Evolutionary conservation across 257 asterid species (phyloP).

Genomic region (Salvia rosmarinus): DNA sequence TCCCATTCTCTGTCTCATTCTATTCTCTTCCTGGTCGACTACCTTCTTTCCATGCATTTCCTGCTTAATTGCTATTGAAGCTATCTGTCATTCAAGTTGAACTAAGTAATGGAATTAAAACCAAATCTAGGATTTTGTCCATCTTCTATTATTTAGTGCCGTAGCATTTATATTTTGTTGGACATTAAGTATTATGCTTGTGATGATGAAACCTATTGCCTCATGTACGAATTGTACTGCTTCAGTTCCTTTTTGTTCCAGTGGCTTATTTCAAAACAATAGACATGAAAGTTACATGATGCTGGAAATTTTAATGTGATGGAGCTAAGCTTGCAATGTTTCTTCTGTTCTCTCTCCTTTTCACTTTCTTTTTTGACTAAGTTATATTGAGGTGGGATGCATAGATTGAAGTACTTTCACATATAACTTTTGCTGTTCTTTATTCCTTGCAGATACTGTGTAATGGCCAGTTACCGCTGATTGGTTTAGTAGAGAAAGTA

Average conservation of each 20-base stretch:
- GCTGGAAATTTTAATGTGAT: constrained; percentile 6
- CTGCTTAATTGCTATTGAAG: constrained; percentile 25
- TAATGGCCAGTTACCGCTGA: constrained; percentile 89
- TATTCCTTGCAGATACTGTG: constrained; percentile 73
- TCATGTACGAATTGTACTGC: not conserved
- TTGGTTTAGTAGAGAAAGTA: constrained; percentile 86
- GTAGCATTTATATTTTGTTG: constrained; percentile 4
- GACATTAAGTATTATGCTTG: constrained; percentile 25
- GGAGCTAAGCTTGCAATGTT: constrained; percentile 11
- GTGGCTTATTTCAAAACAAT: not conserved
- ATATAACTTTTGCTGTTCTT: constrained; percentile 21
- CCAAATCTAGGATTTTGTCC: constrained; percentile 27
- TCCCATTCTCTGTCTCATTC: constrained; percentile 26
- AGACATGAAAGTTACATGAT: not conserved
- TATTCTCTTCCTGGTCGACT: constrained; percentile 32
- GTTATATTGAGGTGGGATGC: not conserved
- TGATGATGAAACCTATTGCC: constrained; percentile 23
- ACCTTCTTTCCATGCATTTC: constrained; percentile 24
- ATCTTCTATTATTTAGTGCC: too few species aligned
- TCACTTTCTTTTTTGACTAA: not conserved
- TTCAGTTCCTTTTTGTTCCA: constrained; percentile 15
- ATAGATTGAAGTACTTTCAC: constrained; percentile 29
- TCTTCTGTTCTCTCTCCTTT: not conserved
- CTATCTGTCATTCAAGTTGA: constrained; percentile 14
- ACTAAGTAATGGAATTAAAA: constrained; percentile 2